phyloP scores from a whole-genome alignment of 371 early-diverging fungal species.

The Neoconidiobolus thromboides region DNA sequence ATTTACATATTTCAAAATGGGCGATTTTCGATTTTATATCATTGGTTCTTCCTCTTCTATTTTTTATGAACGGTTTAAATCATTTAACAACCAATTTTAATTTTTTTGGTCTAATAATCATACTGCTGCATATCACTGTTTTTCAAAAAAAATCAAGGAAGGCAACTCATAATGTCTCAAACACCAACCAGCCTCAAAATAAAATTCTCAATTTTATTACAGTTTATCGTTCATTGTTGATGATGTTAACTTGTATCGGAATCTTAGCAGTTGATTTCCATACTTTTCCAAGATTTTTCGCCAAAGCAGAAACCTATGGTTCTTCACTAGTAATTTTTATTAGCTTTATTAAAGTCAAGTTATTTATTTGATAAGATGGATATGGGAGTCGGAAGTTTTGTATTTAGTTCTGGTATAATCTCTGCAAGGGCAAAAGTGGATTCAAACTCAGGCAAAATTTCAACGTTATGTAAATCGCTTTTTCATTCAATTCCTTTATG shows the following conservation, averaged over 20 bases:
- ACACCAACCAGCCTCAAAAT: conserved; percentile 6
- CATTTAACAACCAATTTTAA: not conserved
- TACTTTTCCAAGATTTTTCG: conserved; percentile 77
- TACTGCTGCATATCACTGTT: conserved; percentile 3
- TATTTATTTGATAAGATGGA: conserved; percentile 49
- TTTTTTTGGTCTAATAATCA: not conserved
- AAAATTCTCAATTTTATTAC: conserved; percentile 26
- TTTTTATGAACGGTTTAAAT: not conserved
- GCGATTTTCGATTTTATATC: not conserved
- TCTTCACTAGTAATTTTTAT: conserved; percentile 52
- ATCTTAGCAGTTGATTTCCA: conserved; percentile 92
- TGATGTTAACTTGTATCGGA: conserved; percentile 55
- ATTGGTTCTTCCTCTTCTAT: not conserved
- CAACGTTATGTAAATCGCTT: conserved; percentile 11
- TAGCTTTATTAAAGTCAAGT: not conserved
- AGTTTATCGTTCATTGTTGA: conserved; percentile 53
- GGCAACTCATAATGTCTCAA: not conserved
- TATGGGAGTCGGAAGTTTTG: conserved; percentile 63
- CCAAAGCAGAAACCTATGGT: conserved; percentile 86
- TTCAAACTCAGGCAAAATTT: conserved; percentile 10
- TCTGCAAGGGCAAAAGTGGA: conserved; percentile 25
- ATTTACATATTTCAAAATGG: not conserved
- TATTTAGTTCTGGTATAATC: conserved; percentile 64
- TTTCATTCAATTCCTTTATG: conserved; percentile 41
- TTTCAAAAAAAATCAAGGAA: conserved; percentile 6